Evolutionary conservation across 345 rosid species (phyloP).

Genomic region (Bretschneidera sinensis): DNA sequence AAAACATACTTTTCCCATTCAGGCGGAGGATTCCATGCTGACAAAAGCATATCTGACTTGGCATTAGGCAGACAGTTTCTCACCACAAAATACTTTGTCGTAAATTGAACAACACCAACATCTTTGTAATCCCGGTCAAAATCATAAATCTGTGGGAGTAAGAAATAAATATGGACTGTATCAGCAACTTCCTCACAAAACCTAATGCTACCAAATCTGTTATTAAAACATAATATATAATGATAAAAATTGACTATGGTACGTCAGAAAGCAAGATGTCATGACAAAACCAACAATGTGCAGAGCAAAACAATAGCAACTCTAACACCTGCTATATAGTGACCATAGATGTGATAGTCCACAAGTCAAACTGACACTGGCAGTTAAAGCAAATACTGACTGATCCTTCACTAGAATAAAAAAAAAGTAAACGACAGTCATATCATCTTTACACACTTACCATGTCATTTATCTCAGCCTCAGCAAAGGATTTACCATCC

Average conservation of each 20-base stretch:
- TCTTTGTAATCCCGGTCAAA: conserved; percentile 98
- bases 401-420: too few relatives aligned
- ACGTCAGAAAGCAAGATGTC: background rate
- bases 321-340: too few relatives aligned
- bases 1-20: conserved; percentile 93
- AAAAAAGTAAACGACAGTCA: background rate
- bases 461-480: conserved; percentile 99
- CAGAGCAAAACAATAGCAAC: conserved; percentile 2
- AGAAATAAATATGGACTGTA: conserved; percentile 11
- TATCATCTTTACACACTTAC: conserved; percentile 33
- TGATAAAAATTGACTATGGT: background rate
- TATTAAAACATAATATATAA: background rate
- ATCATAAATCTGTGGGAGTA: conserved; percentile 68
- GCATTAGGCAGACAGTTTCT: conserved; percentile 78
- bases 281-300: conserved; percentile 1
- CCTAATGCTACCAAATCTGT: background rate
- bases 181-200: conserved; percentile 12
- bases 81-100: conserved; percentile 76
- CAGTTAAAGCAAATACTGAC: background rate
- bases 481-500: conserved; percentile 98
- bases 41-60: conserved; percentile 85
- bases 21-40: conserved; percentile 96
- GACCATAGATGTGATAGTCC: background rate
- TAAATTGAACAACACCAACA: conserved; percentile 87
- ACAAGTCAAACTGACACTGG: background rate